These are phyloP conservation scores for Sedum album DNA, from an alignment of 164 flowering plant species.

Conservation along the genomic window DNA sequence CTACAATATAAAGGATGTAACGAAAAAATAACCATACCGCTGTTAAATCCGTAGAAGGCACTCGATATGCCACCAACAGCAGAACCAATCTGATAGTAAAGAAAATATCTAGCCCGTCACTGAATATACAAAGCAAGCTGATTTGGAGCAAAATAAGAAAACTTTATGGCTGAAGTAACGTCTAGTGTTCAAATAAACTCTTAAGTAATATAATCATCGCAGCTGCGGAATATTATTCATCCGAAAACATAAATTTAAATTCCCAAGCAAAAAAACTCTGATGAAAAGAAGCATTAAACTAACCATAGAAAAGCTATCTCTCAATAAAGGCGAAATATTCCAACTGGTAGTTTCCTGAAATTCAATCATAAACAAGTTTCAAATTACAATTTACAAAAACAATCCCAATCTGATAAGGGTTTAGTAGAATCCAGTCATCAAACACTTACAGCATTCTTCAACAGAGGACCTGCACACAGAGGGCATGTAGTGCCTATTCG, in stretches of 20 bases:
- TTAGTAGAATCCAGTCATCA: neutral
- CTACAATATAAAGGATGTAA: neutral
- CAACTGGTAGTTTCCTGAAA: conserved; percentile 74
- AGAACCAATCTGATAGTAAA: conserved; percentile 58
- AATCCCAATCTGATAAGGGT: neutral
- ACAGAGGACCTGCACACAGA: conserved; percentile 90
- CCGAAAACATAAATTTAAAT: no score
- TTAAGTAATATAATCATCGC: neutral
- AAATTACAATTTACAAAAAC: neutral
- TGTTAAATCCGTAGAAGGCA: conserved; percentile 85
- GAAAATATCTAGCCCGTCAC: neutral
- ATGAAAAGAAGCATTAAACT: neutral
- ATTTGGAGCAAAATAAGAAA: neutral
- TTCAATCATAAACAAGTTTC: neutral
- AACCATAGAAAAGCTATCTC: conserved; percentile 92
- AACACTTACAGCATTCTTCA: conserved; percentile 53
- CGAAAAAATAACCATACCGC: conserved; percentile 33
- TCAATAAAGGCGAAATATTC: conserved; percentile 59
- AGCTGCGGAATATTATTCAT: neutral
- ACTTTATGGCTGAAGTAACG: neutral
- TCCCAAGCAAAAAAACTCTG: neutral
- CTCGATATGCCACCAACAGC: conserved; percentile 88
- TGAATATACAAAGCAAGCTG: neutral
- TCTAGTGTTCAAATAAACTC: neutral
- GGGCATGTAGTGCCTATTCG: conserved; percentile 27